Evolutionary conservation across 805 yeast species (phyloP).

Genomic region (Yamadazyma takamatsuzukensis): DNA sequence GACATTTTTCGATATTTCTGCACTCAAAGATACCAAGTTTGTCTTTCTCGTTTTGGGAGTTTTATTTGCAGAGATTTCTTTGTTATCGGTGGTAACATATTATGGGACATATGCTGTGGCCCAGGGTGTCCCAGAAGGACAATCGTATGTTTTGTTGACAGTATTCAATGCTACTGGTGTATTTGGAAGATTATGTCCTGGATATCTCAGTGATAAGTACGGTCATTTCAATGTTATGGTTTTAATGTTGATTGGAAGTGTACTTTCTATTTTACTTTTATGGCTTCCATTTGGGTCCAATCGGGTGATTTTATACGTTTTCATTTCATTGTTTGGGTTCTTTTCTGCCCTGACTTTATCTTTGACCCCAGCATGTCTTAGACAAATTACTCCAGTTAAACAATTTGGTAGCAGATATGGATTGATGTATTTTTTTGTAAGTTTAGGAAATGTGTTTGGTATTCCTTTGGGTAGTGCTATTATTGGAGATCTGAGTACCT

Average conservation of each 20-base stretch:
- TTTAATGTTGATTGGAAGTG: conserved; percentile 42
- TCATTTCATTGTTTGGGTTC: conserved; percentile 55
- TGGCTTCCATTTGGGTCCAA: conserved; percentile 65
- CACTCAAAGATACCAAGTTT: conserved; percentile 36
- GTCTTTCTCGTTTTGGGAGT: conserved; percentile 36
- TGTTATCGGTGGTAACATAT: conserved; percentile 51
- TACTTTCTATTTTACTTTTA: conserved; percentile 46
- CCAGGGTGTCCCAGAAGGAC: conserved; percentile 42
- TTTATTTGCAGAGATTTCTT: conserved; percentile 46
- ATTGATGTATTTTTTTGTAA: conserved; percentile 57
- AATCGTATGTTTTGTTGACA: conserved; percentile 43
- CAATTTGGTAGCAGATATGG: conserved; percentile 71
- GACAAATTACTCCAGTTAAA: conserved; percentile 57
- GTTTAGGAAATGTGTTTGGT: conserved; percentile 38
- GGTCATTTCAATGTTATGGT: conserved; percentile 60
- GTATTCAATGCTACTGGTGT: conserved; percentile 45
- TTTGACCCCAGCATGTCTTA: conserved; percentile 66
- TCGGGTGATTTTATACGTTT: conserved; percentile 43
- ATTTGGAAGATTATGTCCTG: conserved; percentile 53
- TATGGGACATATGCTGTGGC: conserved; percentile 55
- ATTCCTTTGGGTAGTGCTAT: conserved; percentile 35
- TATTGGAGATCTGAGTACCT: conserved; percentile 27
- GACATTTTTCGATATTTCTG: conserved; percentile 29
- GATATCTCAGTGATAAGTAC: conserved; percentile 47
- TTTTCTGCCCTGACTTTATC: conserved; percentile 60